These are phyloP conservation scores for Dactylellina sp. DNA, from an alignment of 2,329 filamentous ascomycete genomes.

Conservation along the genomic window DNA sequence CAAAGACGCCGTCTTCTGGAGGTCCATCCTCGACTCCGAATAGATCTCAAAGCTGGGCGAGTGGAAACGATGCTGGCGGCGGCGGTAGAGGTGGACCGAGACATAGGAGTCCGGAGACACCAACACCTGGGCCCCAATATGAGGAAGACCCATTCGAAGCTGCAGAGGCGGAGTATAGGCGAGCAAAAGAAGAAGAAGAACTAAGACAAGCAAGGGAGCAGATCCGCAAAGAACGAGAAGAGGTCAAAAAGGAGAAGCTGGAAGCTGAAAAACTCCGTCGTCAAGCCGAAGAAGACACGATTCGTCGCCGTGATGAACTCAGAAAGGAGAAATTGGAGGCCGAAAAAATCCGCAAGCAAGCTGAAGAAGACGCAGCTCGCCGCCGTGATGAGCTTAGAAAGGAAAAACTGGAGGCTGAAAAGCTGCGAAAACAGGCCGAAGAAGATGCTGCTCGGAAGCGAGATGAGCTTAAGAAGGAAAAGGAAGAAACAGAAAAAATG, in stretches of 20 bases:
- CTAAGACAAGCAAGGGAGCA: slow-evolving; percentile 37
- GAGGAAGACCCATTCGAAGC: slow-evolving; percentile 46
- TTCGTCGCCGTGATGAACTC: slow-evolving; percentile 39
- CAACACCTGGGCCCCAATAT: slow-evolving; percentile 16
- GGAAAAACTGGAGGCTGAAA: slow-evolving; percentile 34
- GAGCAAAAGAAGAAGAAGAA: slow-evolving; percentile 49
- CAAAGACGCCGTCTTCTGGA: slow-evolving; percentile 34
- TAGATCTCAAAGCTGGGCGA: slow-evolving; percentile 48
- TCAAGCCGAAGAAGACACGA: slow-evolving; percentile 36
- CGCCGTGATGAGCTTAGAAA: slow-evolving; percentile 25
- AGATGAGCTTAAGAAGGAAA: slow-evolving; percentile 87
- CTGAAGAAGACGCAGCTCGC: slow-evolving; percentile 35
- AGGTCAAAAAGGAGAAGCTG: slow-evolving; percentile 39
- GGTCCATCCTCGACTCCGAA: slow-evolving; percentile 37
- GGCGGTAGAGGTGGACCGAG: slow-evolving; percentile 14
- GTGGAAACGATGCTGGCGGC: slow-evolving; percentile 22
- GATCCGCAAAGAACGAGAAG: slow-evolving; percentile 43
- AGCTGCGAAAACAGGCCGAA: slow-evolving; percentile 25
- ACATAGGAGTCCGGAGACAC: slow-evolving; percentile 29
- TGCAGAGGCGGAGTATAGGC: slow-evolving; percentile 50
- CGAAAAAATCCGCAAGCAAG: slow-evolving; percentile 33
- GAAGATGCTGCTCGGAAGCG: slow-evolving; percentile 71
- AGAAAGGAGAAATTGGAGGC: slow-evolving; percentile 36
- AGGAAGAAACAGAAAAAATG: slow-evolving; percentile 74
- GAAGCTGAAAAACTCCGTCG: slow-evolving; percentile 46